Percentiles rank a stretch among this genome's conserved stretches.
Conservation (phyloP, 441 rosid species). For the Mallotus repandus region DNA sequence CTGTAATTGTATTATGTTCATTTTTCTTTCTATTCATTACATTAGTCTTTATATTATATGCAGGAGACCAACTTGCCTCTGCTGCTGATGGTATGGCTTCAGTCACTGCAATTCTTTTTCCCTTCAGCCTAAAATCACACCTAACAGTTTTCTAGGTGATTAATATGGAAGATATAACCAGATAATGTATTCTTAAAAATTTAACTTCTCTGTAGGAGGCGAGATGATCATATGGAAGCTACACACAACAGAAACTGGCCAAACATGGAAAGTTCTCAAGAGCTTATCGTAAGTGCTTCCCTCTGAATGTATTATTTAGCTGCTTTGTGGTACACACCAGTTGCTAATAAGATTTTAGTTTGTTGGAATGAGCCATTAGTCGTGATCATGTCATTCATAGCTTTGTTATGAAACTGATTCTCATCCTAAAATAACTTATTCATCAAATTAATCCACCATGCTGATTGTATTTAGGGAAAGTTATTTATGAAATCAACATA, state of each 20-base stretch:
- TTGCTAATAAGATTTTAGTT: neutral
- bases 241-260: constrained; percentile 64
- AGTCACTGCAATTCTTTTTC: constrained; percentile 13
- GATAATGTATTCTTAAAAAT: constrained; percentile 6
- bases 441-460: no score
- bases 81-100: constrained; percentile 86
- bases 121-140: neutral
- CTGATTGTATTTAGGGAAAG: neutral
- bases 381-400: no score
- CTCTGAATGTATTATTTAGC: constrained; percentile 13
- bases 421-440: no score
- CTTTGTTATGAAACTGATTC: no score
- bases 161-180: neutral
- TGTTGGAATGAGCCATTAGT: neutral
- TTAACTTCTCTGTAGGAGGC: constrained; percentile 54
- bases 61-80: constrained; percentile 92
- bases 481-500: neutral
- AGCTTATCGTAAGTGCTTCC: constrained; percentile 54
- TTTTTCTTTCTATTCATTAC: neutral
- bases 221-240: constrained; percentile 86
- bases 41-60: constrained; percentile 17
- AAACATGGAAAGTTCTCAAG: constrained; percentile 83
- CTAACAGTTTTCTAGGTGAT: neutral
- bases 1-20: neutral
- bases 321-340: constrained; percentile 9